These are phyloP conservation scores for Polychaeton citri DNA, from an alignment of 2,329 filamentous ascomycete genomes.

Conservation along the genomic window DNA sequence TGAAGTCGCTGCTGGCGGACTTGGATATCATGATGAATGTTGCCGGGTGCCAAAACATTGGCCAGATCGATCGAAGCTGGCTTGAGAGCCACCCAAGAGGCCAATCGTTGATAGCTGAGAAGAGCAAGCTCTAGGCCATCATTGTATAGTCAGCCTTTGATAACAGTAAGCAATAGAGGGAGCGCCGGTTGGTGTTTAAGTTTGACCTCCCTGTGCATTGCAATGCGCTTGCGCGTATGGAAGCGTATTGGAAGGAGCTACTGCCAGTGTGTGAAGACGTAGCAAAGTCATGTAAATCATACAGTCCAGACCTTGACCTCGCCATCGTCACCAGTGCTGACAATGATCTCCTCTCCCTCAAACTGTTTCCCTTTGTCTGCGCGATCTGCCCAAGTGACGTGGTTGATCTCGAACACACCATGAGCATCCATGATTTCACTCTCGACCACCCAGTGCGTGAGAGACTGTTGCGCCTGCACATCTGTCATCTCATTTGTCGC, in stretches of 20 bases:
- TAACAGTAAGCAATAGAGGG: background rate
- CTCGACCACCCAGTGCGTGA: constrained; percentile 57
- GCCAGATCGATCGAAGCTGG: constrained; percentile 34
- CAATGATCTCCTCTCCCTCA: constrained; percentile 67
- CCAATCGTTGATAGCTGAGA: constrained; percentile 13
- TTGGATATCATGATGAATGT: constrained; percentile 51
- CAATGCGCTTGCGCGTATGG: too few relatives aligned
- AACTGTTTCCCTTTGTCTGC: constrained; percentile 51
- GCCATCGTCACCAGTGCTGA: constrained; percentile 89
- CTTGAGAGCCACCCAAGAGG: constrained; percentile 16
- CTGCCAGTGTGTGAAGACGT: background rate
- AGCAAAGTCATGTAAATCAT: background rate
- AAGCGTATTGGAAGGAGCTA: too few relatives aligned
- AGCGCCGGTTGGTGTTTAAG: too few relatives aligned
- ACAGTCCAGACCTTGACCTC: constrained; percentile 63
- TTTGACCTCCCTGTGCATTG: too few relatives aligned
- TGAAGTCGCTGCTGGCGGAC: constrained; percentile 48
- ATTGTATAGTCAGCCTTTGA: too few relatives aligned
- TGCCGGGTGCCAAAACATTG: constrained; percentile 40
- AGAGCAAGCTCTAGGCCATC: constrained; percentile 10
- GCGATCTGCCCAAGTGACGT: constrained; percentile 73
- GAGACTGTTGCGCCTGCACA: constrained; percentile 7
- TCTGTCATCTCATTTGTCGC: constrained; percentile 12
- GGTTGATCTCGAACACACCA: constrained; percentile 88
- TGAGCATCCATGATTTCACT: constrained; percentile 62